phyloP scores from a whole-genome alignment of 2,329 filamentous ascomycete species.

The Ceratocystiopsis brevicomis region DNA sequence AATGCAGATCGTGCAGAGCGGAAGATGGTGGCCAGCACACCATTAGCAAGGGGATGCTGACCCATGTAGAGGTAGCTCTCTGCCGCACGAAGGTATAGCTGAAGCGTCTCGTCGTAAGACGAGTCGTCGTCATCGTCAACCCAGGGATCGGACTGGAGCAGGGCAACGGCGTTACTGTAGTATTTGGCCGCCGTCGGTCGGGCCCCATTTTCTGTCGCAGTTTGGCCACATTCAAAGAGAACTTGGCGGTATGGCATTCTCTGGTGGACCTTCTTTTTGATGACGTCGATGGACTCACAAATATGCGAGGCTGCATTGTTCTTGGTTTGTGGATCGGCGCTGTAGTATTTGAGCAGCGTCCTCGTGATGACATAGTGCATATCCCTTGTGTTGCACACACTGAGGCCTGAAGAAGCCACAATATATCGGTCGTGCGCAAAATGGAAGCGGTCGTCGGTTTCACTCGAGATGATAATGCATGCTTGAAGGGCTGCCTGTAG shows the following conservation, averaged over 20 bases:
- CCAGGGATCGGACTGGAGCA: conserved; percentile 74
- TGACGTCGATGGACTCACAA: conserved; percentile 55
- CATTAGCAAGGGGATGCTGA: conserved; percentile 46
- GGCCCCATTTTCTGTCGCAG: conserved; percentile 65
- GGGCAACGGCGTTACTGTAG: conserved; percentile 53
- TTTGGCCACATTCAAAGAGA: conserved; percentile 60
- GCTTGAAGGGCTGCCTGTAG: conserved; percentile 66
- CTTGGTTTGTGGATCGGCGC: conserved; percentile 38
- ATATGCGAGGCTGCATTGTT: conserved; percentile 69
- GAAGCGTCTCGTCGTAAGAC: conserved; percentile 70
- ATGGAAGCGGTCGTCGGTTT: conserved; percentile 69
- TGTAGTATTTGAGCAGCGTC: conserved; percentile 55
- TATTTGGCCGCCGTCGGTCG: conserved; percentile 67
- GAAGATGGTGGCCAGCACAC: conserved; percentile 52
- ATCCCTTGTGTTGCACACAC: conserved; percentile 47
- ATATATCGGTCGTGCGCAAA: conserved; percentile 82
- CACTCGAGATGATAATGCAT: conserved; percentile 64
- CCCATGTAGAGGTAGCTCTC: conserved; percentile 71
- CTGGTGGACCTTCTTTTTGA: conserved; percentile 42
- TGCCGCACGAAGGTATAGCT: conserved; percentile 58
- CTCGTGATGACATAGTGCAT: conserved; percentile 89
- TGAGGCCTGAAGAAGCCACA: conserved; percentile 50
- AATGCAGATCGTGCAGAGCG: conserved; percentile 48
- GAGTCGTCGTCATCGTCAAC: conserved; percentile 48
- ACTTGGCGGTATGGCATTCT: conserved; percentile 54